Evolutionary conservation across 768 basidiomycete genomes (phyloP).

Genomic region (Suillus subalutaceus): DNA sequence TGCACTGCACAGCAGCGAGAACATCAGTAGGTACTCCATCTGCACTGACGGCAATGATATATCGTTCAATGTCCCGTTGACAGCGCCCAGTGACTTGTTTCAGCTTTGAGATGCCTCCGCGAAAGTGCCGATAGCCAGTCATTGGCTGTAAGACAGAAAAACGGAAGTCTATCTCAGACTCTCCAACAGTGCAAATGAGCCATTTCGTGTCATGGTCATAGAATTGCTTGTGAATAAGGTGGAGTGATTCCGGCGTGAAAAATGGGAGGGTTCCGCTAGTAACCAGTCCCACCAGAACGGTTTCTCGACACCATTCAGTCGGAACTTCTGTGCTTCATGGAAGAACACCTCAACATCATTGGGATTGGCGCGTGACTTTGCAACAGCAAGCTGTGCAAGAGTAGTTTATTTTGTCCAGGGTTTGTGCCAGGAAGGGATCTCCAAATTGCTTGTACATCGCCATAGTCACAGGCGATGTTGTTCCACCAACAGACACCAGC

Average conservation of each 20-base stretch:
- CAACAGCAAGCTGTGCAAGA: too few species aligned
- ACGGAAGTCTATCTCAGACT: neutral
- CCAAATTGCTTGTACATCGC: too few species aligned
- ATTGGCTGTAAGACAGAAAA: neutral
- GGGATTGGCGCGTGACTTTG: too few species aligned
- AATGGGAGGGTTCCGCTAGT: constrained; percentile 34
- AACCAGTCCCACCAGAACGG: constrained; percentile 43
- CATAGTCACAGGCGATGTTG: too few species aligned
- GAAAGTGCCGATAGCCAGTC: neutral
- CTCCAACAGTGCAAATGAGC: too few species aligned
- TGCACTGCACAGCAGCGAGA: neutral
- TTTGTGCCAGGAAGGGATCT: too few species aligned
- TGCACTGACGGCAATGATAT: neutral
- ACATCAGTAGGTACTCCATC: neutral
- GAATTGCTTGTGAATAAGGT: constrained; percentile 42
- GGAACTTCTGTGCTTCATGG: neutral
- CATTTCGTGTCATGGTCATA: constrained; percentile 34
- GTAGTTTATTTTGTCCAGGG: too few species aligned
- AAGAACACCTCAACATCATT: too few species aligned
- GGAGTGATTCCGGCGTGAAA: constrained; percentile 40
- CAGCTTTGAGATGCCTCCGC: neutral
- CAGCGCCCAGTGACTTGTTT: neutral
- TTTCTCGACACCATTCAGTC: constrained; percentile 14
- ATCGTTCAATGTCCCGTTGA: neutral
- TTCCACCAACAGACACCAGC: too few species aligned